phyloP scores from a whole-genome alignment of 192 early-diverging fungal species.

The Umbelopsis isabellina region DNA sequence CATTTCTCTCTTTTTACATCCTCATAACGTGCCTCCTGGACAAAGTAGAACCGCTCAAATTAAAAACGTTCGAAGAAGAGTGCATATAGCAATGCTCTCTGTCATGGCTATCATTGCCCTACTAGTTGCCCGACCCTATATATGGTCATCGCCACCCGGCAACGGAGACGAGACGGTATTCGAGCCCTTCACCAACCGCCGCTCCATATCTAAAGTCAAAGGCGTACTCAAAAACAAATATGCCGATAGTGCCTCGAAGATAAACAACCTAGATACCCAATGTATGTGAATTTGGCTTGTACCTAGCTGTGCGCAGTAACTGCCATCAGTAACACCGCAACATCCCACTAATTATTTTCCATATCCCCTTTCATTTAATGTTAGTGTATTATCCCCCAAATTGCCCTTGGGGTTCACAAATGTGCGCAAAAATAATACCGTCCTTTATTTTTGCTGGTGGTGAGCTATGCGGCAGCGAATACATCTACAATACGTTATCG shows the following conservation, averaged over 20 bases:
- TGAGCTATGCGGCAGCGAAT: slow-evolving; percentile 45
- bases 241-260: background rate
- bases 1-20: slow-evolving; percentile 18
- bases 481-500: slow-evolving; percentile 47
- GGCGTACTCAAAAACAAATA: slow-evolving; percentile 18
- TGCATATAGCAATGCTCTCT: background rate
- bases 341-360: background rate
- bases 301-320: too few relatives aligned
- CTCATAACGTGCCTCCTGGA: background rate
- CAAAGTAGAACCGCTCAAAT: background rate
- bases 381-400: slow-evolving; percentile 49
- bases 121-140: slow-evolving; percentile 17
- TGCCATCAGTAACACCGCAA: too few relatives aligned
- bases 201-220: slow-evolving; percentile 6
- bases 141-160: slow-evolving; percentile 2
- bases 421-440: slow-evolving; percentile 55
- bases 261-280: slow-evolving; percentile 13
- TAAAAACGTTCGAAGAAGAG: background rate
- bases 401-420: slow-evolving; percentile 44
- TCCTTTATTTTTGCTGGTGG: slow-evolving; percentile 59
- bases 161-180: slow-evolving; percentile 24
- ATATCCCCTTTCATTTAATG: background rate
- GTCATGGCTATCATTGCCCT: background rate
- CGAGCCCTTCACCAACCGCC: slow-evolving; percentile 15
- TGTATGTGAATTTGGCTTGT: background rate